Base-by-base conservation (phyloP, 2,329 filamentous ascomycete species). In the Penicillium sp. region DNA sequence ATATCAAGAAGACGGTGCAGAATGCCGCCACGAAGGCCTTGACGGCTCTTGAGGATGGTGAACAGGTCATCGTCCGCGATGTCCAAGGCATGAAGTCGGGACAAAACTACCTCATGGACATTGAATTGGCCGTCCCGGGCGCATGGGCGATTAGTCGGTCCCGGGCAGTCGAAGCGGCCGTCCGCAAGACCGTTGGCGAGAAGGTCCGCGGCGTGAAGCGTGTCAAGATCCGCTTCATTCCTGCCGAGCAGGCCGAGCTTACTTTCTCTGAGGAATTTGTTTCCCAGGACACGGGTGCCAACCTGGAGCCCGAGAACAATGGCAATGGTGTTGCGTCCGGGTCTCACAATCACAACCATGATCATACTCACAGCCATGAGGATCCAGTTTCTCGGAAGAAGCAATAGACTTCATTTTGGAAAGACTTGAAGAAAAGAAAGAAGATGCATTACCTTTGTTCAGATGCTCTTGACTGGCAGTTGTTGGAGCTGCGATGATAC, bases 71-170 rank as follows among this genome's bases (percentile, higher is more conserved):
- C 71, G 79, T 97, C 49, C 85, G 89, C 48, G 89, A 91, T 48
- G 85, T 98, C 3, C 90, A 92, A 66, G 95, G 95, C 57, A 85
- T 97, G 78, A 99, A 99, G 79, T 95, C 92, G 3, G 95, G 95
- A 33, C 95, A 97, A 77, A 99, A 97, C 79, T 97, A 96, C 75
- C 83, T 98, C 33, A 88, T 98, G 69, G 95, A 98, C 69, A 77
- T 99, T 7, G 93, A 97, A 75, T 79, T 98, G 63, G 90, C 87
- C 1, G 91, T 96, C 16, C 92, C 94, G 0, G 85, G 83, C 25
- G 80, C 81, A 37, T 96, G 91, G 90, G 90, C 90, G 0, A 81
- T 99, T 6, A 85, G 88, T 56, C 85, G 90, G 57, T 85, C 89
- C 7, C 83, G 86, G 40, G 79, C 69, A 16, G 82, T 96, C 14